Percentiles rank a stretch among this genome's conserved stretches.
Evolutionary conservation across 495 filamentous ascomycete species (phyloP).

Genomic region (Penicillium robsamsonii): DNA sequence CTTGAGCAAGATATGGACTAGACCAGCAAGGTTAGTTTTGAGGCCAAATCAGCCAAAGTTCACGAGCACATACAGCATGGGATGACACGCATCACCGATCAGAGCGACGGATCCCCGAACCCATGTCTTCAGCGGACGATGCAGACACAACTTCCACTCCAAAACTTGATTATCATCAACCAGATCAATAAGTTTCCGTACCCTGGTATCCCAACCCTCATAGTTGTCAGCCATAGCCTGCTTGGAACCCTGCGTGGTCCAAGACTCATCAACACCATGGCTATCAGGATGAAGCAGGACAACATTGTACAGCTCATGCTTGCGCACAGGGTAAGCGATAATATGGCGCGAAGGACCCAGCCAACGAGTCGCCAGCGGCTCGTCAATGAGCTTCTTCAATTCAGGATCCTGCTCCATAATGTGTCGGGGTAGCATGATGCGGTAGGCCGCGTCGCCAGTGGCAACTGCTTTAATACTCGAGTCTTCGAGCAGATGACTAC

Average conservation of each 20-base stretch:
- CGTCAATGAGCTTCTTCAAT: conserved; percentile 34
- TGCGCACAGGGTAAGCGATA: conserved; percentile 44
- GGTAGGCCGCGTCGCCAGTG: conserved; percentile 47
- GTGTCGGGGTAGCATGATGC: conserved; percentile 39
- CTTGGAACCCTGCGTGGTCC: conserved; percentile 45
- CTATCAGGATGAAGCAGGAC: conserved; percentile 43
- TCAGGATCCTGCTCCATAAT: conserved; percentile 39
- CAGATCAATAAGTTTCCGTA: conserved; percentile 38
- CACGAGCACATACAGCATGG: conserved; percentile 49
- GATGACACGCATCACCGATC: conserved; percentile 68
- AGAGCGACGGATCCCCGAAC: conserved; percentile 56
- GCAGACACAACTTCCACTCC: conserved; percentile 65
- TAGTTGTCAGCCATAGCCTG: conserved; percentile 43
- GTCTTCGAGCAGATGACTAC: conserved; percentile 32
- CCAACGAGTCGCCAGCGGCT: conserved; percentile 43
- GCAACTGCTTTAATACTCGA: conserved; percentile 29
- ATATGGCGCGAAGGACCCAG: conserved; percentile 46
- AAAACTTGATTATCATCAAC: conserved; percentile 52
- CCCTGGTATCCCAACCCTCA: conserved; percentile 35
- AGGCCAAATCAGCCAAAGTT: neutral
- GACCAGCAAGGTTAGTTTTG: conserved; percentile 4
- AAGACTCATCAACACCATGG: conserved; percentile 40
- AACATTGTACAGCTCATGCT: conserved; percentile 44
- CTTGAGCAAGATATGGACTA: conserved; percentile 49
- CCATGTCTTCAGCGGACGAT: conserved; percentile 56